Conservation (phyloP, 2,329 filamentous ascomycete species). For the Colletotrichum salicis region DNA sequence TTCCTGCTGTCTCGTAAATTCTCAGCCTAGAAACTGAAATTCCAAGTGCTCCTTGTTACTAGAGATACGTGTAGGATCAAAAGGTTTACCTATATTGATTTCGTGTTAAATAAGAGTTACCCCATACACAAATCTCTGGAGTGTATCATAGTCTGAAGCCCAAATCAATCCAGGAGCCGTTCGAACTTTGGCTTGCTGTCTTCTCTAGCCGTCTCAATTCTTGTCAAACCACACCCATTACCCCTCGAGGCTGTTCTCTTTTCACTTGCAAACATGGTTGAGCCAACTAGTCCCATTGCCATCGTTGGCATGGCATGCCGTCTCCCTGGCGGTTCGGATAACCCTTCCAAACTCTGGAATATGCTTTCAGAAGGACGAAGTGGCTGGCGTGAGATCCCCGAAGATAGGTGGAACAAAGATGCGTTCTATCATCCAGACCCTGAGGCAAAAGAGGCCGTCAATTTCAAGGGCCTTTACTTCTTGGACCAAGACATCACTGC, state of each 20-base stretch:
- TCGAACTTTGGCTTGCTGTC: not conserved
- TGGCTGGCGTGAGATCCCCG: constrained; percentile 38
- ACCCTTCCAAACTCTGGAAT: constrained; percentile 43
- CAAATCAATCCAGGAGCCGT: not conserved
- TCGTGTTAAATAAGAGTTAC: not conserved
- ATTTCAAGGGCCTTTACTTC: constrained; percentile 5
- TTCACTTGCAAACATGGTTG: not conserved
- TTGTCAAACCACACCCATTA: not conserved
- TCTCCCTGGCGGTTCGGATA: constrained; percentile 41
- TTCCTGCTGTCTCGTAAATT: not conserved
- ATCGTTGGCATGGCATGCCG: constrained; percentile 45
- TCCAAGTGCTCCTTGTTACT: not conserved
- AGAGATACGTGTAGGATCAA: not conserved
- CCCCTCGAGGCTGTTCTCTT: not conserved
- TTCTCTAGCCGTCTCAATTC: not conserved
- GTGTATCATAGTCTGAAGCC: not conserved
- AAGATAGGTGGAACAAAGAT: constrained; percentile 39
- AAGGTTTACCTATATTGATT: not conserved
- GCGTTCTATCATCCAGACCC: constrained; percentile 39
- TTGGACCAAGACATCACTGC: constrained; percentile 36
- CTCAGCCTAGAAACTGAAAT: not conserved
- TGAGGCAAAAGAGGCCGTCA: constrained; percentile 9
- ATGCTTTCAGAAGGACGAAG: constrained; percentile 39
- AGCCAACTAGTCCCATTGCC: constrained; percentile 39
- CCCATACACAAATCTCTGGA: not conserved